phyloP scores from a whole-genome alignment of 2,329 filamentous ascomycete genomes.

The Aspergillus aculeatinus region DNA sequence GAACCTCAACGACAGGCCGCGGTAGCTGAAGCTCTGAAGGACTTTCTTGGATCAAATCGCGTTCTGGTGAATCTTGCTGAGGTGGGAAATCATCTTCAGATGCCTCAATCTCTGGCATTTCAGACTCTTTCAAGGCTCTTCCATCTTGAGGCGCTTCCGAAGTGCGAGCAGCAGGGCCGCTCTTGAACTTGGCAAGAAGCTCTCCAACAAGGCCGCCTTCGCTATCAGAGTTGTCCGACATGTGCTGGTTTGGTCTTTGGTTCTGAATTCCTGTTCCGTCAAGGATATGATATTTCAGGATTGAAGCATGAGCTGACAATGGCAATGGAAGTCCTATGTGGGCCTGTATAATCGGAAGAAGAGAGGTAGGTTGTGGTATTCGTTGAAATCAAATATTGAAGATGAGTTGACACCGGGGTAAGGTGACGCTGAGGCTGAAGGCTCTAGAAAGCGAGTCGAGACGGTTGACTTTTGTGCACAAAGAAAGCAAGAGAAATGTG shows the following conservation, averaged over 20 bases:
- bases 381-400: neutral
- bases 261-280: neutral
- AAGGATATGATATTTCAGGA: too few relatives aligned
- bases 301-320: neutral
- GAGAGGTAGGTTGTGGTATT: neutral
- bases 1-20: slow-evolving; percentile 28
- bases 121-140: too few relatives aligned
- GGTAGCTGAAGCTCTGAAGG: neutral
- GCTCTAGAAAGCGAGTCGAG: neutral
- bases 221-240: neutral
- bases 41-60: neutral
- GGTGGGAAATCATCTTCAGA: neutral
- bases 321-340: neutral
- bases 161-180: neutral
- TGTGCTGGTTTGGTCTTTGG: neutral
- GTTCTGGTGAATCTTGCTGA: neutral
- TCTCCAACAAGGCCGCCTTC: slow-evolving; percentile 21
- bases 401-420: neutral
- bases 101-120: neutral
- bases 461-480: neutral
- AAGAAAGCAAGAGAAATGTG: neutral
- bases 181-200: slow-evolving; percentile 19
- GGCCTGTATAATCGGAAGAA: neutral
- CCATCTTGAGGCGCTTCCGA: neutral
- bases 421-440: neutral